Evolutionary conservation across 129 eudicot species (phyloP), one percentile per base, ranked within the genome.

Genomic region (Oenanthe sinensis): DNA sequence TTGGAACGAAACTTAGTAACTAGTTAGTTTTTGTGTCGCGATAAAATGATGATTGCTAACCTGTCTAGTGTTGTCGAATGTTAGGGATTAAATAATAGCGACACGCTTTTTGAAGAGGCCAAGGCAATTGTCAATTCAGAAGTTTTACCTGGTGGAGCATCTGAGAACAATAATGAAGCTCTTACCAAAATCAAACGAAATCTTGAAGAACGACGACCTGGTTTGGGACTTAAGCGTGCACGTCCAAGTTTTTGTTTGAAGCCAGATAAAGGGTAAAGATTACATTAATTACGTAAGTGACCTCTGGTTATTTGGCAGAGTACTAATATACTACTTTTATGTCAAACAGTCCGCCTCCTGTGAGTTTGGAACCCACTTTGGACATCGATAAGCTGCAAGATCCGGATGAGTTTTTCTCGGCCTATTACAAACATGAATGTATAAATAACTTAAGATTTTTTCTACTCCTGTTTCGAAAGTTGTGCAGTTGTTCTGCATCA

Each of bases 351-450:
- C 92, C 83, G 70, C 84, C 91, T 84, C 24, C 79, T 58, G 83
- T 80, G 77, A 78, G 49, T 81, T 30, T 86, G 86, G 89, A 87
- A 78, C 85, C 91, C 79, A 83, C 42, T 84, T 45, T 91, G 74
- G 85, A 87, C 68, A 47, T 90, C 33, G 87, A 84, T 85, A 77
- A 84, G 68, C 77, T 83, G 60, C 80, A 77, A 76, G 93, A 85
- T 49, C 98, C 98, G 40, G 97, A 80, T 62, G 92, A 87, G 15
- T 88, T 81, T 81, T 95, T 91, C 75, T 88, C 85, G 26, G 97
- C 92, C 65, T 83, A 17, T 86, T 92, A 91, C 72, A 90, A 82
- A 76, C 81, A 77, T 52, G 97, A 95, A 86, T 84, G 98, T 95
- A 87, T 54, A 47, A 28, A 26, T 46, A 70, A 74, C 43, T 24